A percentile compares a stretch with the other conserved stretches of the same genome.
These are phyloP conservation scores for Erucastrum elatum DNA, from an alignment of 345 rosid genomes.

Conservation along the genomic window DNA sequence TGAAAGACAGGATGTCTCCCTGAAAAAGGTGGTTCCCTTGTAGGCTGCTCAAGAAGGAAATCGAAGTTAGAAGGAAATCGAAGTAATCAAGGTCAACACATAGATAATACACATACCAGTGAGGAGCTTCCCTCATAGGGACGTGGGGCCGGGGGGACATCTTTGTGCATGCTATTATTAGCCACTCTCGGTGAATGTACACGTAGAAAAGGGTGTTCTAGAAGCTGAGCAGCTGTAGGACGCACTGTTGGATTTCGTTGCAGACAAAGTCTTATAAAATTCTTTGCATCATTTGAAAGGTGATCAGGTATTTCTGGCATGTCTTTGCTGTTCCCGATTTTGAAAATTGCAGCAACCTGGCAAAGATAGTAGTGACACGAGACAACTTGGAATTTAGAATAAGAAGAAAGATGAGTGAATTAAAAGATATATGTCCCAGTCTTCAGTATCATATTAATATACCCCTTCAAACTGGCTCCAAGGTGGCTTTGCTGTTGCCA, in stretches of 20 bases:
- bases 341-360: slow-evolving; percentile 98
- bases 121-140: slow-evolving; percentile 70
- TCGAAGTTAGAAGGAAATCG: background rate
- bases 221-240: slow-evolving; percentile 72
- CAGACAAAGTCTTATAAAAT: slow-evolving; percentile 73
- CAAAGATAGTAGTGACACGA: slow-evolving; percentile 22
- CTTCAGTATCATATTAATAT: slow-evolving; percentile 20
- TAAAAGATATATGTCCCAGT: background rate
- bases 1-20: slow-evolving; percentile 50
- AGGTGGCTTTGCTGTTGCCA: slow-evolving; percentile 95
- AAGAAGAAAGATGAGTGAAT: background rate
- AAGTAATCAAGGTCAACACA: slow-evolving; percentile 17
- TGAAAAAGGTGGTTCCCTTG: slow-evolving; percentile 58
- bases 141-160: slow-evolving; percentile 45
- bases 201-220: slow-evolving; percentile 79
- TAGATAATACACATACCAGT: slow-evolving; percentile 46
- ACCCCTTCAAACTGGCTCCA: slow-evolving; percentile 99
- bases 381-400: background rate
- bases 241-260: slow-evolving; percentile 86
- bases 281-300: slow-evolving; percentile 85
- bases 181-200: slow-evolving; percentile 59
- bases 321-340: slow-evolving; percentile 96
- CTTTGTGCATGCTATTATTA: slow-evolving; percentile 50
- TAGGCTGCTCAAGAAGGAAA: slow-evolving; percentile 56
- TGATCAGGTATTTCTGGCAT: slow-evolving; percentile 85